Evolutionary conservation across 1,284 basidiomycete genomes (phyloP), one percentile per base, ranked within the genome.

Genomic region (Anthracocystis setariae): DNA sequence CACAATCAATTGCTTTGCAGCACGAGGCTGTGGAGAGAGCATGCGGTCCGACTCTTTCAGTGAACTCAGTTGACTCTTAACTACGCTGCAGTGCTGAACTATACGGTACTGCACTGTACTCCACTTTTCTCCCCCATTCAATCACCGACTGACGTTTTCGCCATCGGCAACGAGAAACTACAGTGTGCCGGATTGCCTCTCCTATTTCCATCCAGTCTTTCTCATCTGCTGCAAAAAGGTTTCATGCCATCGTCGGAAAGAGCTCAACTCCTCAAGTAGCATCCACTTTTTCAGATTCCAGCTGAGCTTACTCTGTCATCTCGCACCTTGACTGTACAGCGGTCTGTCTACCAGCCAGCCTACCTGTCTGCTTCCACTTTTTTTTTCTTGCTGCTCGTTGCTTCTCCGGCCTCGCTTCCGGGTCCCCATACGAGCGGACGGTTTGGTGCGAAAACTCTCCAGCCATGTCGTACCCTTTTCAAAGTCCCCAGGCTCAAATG

Each of bases 401-500:
- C 33, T n/a, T 50, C 46, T 25, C 24, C n/a, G 3, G 8, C 12
- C 10, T 18, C 43, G 8, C 43, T 29, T 29, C 10, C 5, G 46
- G 27, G 7, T 29, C 29, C 29, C 5, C 29, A 29, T 29, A 5
- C 29, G 29, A 29, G 29, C n/a, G n/a, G n/a, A n/a, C n/a, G n/a
- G n/a, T n/a, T n/a, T 29, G 29, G 29, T 29, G 29, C 29, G 12
- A 29, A 29, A 29, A 29, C 2, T 35, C 24, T 8, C 20, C 40
- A 45, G 50, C 35, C 46, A 71, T 58, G 64, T 63, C 74, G 29
- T 76, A 74, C 54, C 48, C 74, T 8, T 74, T 76, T 27, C 63
- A 51, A 25, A 72, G 63, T 39, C 60, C 60, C 24, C 38, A 32
- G 32, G 61, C 65, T 2, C 59, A 59, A 39, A 51, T 52, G 15